These are phyloP conservation scores for Penicillium psychrofluorescens DNA, from an alignment of 495 filamentous ascomycete species.

Conservation along the genomic window DNA sequence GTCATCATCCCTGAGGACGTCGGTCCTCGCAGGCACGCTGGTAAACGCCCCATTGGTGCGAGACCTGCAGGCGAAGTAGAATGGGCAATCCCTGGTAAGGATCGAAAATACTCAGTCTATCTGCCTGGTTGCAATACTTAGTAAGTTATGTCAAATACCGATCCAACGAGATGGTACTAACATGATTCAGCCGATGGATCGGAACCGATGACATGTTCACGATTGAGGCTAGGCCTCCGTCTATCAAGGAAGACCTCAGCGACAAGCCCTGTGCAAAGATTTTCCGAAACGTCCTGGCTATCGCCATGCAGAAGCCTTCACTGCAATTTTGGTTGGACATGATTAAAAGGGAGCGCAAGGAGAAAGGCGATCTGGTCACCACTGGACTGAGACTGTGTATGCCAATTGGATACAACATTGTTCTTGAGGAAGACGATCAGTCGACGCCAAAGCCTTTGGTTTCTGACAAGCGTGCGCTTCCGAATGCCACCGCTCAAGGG, in stretches of 20 bases:
- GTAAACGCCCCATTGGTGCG: constrained; percentile 2
- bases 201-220: constrained; percentile 3
- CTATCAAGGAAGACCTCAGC: not conserved
- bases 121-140: constrained; percentile 11
- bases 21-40: not conserved
- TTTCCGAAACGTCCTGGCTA: constrained; percentile 1
- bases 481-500: not conserved
- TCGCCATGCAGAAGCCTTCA: not conserved
- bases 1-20: constrained; percentile 2
- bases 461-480: too few species aligned
- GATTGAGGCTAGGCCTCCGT: not conserved
- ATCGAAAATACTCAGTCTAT: constrained; percentile 10
- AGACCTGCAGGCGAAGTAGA: not conserved
- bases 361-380: constrained; percentile 3
- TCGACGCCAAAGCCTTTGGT: too few species aligned
- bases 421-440: too few species aligned
- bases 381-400: too few species aligned
- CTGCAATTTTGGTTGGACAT: constrained; percentile 11
- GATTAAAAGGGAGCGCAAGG: constrained; percentile 1
- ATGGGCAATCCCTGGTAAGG: constrained; percentile 1
- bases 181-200: constrained; percentile 3
- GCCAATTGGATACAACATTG: not conserved
- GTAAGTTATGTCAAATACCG: constrained; percentile 4
- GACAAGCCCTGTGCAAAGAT: not conserved
- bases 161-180: not conserved